Conservation (phyloP, 768 basidiomycete species). For the Auriculariales sp. region DNA sequence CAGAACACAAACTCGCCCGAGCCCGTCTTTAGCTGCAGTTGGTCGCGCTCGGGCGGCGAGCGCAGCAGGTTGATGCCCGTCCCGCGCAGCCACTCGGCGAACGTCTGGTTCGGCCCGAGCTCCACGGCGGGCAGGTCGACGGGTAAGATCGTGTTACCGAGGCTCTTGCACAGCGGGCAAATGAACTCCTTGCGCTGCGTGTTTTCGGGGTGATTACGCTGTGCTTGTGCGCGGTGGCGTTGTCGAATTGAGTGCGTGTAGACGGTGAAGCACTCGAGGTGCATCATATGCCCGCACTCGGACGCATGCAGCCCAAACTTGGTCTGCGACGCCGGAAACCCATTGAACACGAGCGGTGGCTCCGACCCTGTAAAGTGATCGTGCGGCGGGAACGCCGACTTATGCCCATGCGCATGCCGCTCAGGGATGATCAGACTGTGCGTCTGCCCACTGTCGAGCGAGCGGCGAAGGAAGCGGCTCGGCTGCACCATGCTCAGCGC, state of each 20-base stretch:
- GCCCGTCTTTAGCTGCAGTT: slow-evolving; percentile 60
- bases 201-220: slow-evolving; percentile 86
- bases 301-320: slow-evolving; percentile 79
- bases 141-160: slow-evolving; percentile 89
- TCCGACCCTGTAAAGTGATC: slow-evolving; percentile 4
- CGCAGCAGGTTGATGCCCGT: slow-evolving; percentile 84
- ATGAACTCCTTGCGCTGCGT: slow-evolving; percentile 91
- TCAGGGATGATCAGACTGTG: slow-evolving; percentile 7
- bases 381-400: neutral
- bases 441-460: slow-evolving; percentile 44
- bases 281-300: slow-evolving; percentile 95
- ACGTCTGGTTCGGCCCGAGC: slow-evolving; percentile 25
- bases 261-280: slow-evolving; percentile 82
- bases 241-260: slow-evolving; percentile 79
- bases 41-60: slow-evolving; percentile 64
- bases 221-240: slow-evolving; percentile 77
- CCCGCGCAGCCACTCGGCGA: slow-evolving; percentile 81
- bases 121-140: slow-evolving; percentile 31
- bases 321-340: slow-evolving; percentile 53
- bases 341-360: slow-evolving; percentile 40
- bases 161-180: slow-evolving; percentile 91
- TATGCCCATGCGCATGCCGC: neutral
- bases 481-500: slow-evolving; percentile 78
- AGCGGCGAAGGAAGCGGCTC: slow-evolving; percentile 66
- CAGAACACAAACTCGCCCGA: slow-evolving; percentile 85